Evolutionary conservation across 2,329 filamentous ascomycete genomes (phyloP), one percentile per base, ranked within the genome.

Genomic region (Penicillium sp.): DNA sequence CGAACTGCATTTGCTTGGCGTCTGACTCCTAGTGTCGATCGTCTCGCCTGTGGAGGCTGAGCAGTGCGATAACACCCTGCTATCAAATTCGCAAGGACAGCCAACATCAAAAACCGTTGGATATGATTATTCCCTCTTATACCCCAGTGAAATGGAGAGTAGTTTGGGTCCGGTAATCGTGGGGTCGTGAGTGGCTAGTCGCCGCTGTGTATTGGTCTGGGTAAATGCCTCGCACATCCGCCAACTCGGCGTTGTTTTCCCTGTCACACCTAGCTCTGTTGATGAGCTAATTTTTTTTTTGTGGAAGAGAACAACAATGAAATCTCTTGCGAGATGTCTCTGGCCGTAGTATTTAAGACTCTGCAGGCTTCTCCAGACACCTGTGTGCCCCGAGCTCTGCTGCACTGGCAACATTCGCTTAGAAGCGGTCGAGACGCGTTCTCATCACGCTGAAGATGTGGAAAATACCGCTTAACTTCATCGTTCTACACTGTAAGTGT

Each of bases 401-500:
- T 17, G 19, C 48, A 41, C 46, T 7, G 13, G 11, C 46, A 26
- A 48, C 46, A 11, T 23, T 21, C 17, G 11, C 19, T 35, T 35
- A 55, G 29, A 17, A 53, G 45, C 21, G 15, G 29, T 31, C 17
- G 11, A 48, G 46, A 26, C 5, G 7, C 17, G 17, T n/a, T 23
- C 44, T 23, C n/a, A 17, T 46, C 19, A 47, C 3, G n/a, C 47
- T 46, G 30, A 19, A 23, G 26, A 71, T 71, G 69, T 70, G 70
- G 68, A 69, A 64, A 61, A 65, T 64, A 31, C 63, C 61, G 11
- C 49, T 71, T 35, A 71, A 73, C 58, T 74, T 74, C 50, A 69
- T 75, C 52, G 65, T 67, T 23, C 54, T 75, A 62, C 72, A 75
- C 66, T 74, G 71, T 74, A 61, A 51, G 71, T 64, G 31, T 21